Conservation (phyloP, 257 asterid genomes). For the Mentha longifolia region DNA sequence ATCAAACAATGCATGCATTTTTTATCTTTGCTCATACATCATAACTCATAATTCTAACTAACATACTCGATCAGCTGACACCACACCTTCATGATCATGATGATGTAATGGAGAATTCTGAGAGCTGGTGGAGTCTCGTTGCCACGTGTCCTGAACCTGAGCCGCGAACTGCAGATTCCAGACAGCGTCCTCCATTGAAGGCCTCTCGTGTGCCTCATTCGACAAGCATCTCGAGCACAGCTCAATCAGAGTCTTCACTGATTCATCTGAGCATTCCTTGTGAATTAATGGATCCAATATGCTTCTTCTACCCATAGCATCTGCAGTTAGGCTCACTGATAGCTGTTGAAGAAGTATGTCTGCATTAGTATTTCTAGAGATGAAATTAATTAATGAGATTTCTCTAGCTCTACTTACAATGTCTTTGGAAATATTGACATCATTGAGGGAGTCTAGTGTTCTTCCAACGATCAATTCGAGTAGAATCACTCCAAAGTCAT, state of each 20-base stretch:
- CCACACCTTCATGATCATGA: background rate
- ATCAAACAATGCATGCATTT: too few relatives aligned
- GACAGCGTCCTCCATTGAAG: slow-evolving; percentile 76
- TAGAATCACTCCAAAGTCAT: slow-evolving; percentile 84
- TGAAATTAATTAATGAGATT: background rate
- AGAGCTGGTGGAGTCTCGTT: slow-evolving; percentile 49
- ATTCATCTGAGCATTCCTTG: slow-evolving; percentile 79
- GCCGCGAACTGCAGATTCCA: slow-evolving; percentile 97
- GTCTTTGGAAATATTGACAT: slow-evolving; percentile 55
- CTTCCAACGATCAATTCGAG: slow-evolving; percentile 82
- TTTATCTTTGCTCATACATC: too few relatives aligned
- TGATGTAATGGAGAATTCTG: slow-evolving; percentile 54
- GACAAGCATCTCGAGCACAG: slow-evolving; percentile 73
- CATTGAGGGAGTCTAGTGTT: slow-evolving; percentile 48
- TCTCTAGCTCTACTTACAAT: slow-evolving; percentile 51
- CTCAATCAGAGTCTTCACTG: slow-evolving; percentile 66
- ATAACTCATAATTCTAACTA: background rate
- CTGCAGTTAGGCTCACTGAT: slow-evolving; percentile 60
- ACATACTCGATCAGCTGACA: background rate
- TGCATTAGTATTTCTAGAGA: background rate
- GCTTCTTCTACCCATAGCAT: slow-evolving; percentile 52
- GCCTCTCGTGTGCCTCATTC: slow-evolving; percentile 52
- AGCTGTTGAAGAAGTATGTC: slow-evolving; percentile 39
- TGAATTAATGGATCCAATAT: slow-evolving; percentile 68
- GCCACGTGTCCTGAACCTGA: slow-evolving; percentile 72